Evolutionary conservation across 306 rosid species (phyloP), one percentile per base, ranked within the genome.

Genomic region (Albizia julibrissin): DNA sequence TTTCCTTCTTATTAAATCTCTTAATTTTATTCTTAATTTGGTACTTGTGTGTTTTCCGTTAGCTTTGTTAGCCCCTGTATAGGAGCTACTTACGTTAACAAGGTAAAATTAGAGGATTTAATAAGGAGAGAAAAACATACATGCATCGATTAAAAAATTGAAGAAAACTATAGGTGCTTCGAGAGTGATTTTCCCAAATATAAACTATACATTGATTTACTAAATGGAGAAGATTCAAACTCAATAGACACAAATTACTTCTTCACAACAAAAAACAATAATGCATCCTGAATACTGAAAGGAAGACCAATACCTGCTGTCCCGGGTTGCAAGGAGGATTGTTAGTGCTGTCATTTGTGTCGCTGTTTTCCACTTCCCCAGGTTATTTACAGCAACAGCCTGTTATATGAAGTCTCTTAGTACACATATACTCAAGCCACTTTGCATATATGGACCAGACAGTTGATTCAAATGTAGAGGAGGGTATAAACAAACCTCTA

Each of bases 311-410:
- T 56, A 96, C 99, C 99, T 93, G 90, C 87, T 85, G 89, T 92
- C 98, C 76, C 98, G 92, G 85, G 94, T 88, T 0, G 97, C 98
- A 22, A 96, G 91, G 76, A 96, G 99, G 88, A 90, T 84, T 67
- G 98, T 92, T 80, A 94, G 77, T 0, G 99, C 97, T 15, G 88
- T 86, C 99, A 96, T 96, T 87, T 96, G 98, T 29, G 99, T 81
- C 61, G 99, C 98, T 69, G 99, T 96, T 91, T 96, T 96, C 98
- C 97, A 96, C 94, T 96, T 96, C 37, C 98, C 99, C 98, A 94
- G 91, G 90, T 90, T 92, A 92, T 94, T 96, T 84, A 96, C 99
- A 66, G 99, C 99, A 84, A 96, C 98, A 62, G 97, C 99, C 99
- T 96, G 64, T 74, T 58, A 58, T 62, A 40, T 8, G 34, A 59